phyloP scores from a whole-genome alignment of 352 stramenopile species.

The Phytopythium delawarense region DNA sequence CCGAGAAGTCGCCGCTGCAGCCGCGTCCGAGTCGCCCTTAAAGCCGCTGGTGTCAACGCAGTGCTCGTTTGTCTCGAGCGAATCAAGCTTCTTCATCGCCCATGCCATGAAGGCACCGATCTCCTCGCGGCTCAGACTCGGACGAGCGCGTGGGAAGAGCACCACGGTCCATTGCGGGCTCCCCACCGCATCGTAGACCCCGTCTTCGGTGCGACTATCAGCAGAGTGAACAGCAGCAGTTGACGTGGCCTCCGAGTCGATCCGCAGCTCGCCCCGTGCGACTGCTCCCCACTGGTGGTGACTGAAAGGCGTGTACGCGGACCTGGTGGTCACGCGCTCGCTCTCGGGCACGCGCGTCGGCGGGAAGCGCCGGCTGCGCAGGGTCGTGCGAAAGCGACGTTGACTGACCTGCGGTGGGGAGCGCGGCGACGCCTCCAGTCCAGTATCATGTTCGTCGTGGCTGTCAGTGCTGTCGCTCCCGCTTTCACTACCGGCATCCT shows the following conservation, averaged over 20 bases:
- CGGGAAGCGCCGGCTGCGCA: conserved; percentile 35
- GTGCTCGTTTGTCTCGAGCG: neutral
- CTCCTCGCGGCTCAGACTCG: conserved; percentile 23
- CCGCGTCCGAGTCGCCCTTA: neutral
- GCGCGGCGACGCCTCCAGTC: neutral
- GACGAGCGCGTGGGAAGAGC: conserved; percentile 34
- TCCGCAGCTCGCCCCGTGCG: neutral
- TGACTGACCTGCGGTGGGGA: neutral
- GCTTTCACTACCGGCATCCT: neutral
- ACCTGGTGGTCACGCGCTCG: conserved; percentile 26
- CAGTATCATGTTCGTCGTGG: neutral
- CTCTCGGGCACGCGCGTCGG: conserved; percentile 23
- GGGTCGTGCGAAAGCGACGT: conserved; percentile 30
- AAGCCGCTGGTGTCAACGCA: neutral
- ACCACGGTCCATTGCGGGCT: conserved; percentile 31
- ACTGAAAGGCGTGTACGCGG: conserved; percentile 35
- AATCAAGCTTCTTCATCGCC: conserved; percentile 15
- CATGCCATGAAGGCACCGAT: conserved; percentile 29
- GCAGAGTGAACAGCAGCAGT: neutral
- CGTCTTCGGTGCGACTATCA: neutral
- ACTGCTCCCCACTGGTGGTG: conserved; percentile 3
- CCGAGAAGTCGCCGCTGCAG: neutral
- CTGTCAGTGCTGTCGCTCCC: neutral
- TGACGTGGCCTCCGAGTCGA: conserved; percentile 17
- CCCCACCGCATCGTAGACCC: conserved; percentile 7